Conservation (phyloP, 2,329 filamentous ascomycete genomes). For the Dryadomyces sulphureus region DNA sequence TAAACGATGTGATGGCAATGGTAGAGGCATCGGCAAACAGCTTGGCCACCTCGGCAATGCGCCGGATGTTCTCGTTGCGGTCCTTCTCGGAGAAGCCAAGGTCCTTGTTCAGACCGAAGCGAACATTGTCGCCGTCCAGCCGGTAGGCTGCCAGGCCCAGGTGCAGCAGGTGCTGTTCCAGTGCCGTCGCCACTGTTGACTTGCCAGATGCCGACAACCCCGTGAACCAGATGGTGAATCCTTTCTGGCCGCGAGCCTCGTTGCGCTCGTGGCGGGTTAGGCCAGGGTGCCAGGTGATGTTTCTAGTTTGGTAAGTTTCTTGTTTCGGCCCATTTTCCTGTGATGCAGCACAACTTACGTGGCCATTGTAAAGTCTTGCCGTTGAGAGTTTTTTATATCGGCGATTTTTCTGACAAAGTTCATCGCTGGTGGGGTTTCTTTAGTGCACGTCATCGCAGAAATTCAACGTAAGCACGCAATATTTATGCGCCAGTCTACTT, state of each 20-base stretch:
- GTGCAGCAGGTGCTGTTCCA: conserved; percentile 93
- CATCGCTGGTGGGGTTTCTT: too few relatives aligned
- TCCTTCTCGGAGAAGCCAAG: conserved; percentile 87
- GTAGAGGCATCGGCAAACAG: conserved; percentile 85
- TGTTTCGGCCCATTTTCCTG: background rate
- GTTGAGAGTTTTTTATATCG: too few relatives aligned
- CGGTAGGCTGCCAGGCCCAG: conserved; percentile 73
- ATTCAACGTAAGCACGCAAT: too few relatives aligned
- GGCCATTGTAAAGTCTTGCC: too few relatives aligned
- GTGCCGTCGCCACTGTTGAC: conserved; percentile 88
- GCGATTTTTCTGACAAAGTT: too few relatives aligned
- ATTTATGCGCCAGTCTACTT: too few relatives aligned
- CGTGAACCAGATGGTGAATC: conserved; percentile 95
- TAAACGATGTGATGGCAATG: conserved; percentile 89
- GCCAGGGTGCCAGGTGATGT: conserved; percentile 81
- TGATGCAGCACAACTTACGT: too few relatives aligned
- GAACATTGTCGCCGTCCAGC: conserved; percentile 95
- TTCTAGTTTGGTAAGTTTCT: conserved; percentile 32
- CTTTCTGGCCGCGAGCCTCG: conserved; percentile 62
- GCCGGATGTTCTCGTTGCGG: conserved; percentile 93
- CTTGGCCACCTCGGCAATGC: conserved; percentile 90
- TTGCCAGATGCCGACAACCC: conserved; percentile 93
- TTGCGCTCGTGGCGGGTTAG: conserved; percentile 67
- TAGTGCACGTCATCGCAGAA: too few relatives aligned
- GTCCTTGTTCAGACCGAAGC: conserved; percentile 96